A percentile compares a stretch with the other conserved stretches of the same genome.
These are phyloP conservation scores for Glycyrrhiza uralensis DNA, from an alignment of 306 rosid species.

Conservation along the genomic window DNA sequence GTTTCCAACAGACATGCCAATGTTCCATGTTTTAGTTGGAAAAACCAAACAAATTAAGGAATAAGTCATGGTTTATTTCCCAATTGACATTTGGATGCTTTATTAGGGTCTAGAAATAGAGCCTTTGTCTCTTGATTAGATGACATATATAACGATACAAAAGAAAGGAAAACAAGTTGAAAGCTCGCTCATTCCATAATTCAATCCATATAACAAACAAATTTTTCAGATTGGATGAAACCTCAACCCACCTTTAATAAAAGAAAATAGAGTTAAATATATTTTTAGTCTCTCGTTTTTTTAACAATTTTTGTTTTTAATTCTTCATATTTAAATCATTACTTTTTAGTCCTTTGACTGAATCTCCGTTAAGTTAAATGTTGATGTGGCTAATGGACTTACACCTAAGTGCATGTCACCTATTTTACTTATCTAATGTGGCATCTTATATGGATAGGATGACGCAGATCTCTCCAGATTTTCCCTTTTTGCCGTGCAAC, in stretches of 20 bases:
- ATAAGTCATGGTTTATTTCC: not conserved
- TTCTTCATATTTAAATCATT: no score
- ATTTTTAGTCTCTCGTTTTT: no score
- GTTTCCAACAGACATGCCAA: slow-evolving; percentile 3
- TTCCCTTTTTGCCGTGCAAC: no score
- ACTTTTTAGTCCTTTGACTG: no score
- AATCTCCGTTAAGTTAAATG: no score
- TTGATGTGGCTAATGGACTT: no score
- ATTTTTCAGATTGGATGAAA: not conserved
- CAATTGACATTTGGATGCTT: slow-evolving; percentile 31
- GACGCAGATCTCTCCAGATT: no score
- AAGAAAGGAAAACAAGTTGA: not conserved
- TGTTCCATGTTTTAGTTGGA: slow-evolving; percentile 20
- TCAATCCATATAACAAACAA: slow-evolving; percentile 23
- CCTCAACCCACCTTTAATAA: not conserved
- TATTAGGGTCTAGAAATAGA: slow-evolving; percentile 1
- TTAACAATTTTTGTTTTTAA: no score
- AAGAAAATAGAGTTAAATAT: no score
- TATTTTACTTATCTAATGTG: no score
- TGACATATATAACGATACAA: slow-evolving; percentile 17
- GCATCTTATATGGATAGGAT: no score
- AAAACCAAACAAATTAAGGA: slow-evolving; percentile 1
- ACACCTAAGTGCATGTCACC: no score
- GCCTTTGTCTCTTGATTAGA: not conserved
- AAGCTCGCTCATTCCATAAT: not conserved